These are phyloP conservation scores for Phallus indusiatus DNA, from an alignment of 768 basidiomycete species.

Conservation along the genomic window DNA sequence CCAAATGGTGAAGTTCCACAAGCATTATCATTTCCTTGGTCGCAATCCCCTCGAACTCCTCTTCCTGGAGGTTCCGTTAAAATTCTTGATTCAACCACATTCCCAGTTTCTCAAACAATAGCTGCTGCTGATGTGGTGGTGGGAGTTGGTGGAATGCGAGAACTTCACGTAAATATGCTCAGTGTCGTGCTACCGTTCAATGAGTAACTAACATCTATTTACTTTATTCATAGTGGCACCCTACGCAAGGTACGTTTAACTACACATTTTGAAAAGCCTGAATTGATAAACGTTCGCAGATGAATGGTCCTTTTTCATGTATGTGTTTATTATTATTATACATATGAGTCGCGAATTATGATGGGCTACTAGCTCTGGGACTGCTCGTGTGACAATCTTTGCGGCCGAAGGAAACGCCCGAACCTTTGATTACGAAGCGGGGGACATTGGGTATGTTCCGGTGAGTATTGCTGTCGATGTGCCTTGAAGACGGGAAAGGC, in stretches of 20 bases:
- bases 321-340: constrained; percentile 13
- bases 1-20: constrained; percentile 39
- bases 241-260: constrained; percentile 53
- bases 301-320: constrained; percentile 58
- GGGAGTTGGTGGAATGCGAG: constrained; percentile 49
- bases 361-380: constrained; percentile 34
- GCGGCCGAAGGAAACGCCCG: constrained; percentile 41
- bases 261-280: constrained; percentile 26
- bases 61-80: constrained; percentile 50
- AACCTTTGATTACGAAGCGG: constrained; percentile 49
- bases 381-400: constrained; percentile 46
- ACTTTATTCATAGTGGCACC: constrained; percentile 47
- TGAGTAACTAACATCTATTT: constrained; percentile 5
- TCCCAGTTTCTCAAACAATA: constrained; percentile 43
- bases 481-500: neutral
- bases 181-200: neutral
- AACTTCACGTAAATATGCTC: constrained; percentile 34
- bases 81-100: constrained; percentile 46
- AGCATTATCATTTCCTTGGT: constrained; percentile 48
- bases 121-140: constrained; percentile 49
- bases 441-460: neutral
- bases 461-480: neutral
- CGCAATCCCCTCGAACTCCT: constrained; percentile 32
- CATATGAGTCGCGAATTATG: neutral
- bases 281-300: constrained; percentile 20